phyloP scores from a whole-genome alignment of 2,329 filamentous ascomycete genomes.

The Whalleya microplaca region DNA sequence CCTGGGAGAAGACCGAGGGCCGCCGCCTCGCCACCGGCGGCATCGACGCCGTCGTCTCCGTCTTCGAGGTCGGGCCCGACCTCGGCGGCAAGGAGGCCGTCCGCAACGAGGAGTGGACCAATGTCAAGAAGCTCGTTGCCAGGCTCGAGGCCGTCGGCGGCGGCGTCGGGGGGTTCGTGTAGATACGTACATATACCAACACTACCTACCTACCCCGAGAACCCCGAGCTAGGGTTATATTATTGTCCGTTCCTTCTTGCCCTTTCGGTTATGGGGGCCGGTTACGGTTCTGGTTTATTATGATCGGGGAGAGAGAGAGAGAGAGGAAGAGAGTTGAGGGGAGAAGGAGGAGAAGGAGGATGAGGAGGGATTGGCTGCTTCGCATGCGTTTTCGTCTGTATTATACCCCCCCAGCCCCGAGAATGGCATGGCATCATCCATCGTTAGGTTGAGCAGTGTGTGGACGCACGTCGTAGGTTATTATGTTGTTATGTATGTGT shows the following conservation, averaged over 20 bases:
- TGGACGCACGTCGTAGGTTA: too few species aligned
- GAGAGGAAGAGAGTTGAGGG: background rate
- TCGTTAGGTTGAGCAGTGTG: background rate
- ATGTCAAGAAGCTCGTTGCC: slow-evolving; percentile 85
- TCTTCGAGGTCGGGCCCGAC: slow-evolving; percentile 88
- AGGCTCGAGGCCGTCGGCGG: slow-evolving; percentile 68
- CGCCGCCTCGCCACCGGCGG: slow-evolving; percentile 87
- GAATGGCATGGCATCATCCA: slow-evolving; percentile 3
- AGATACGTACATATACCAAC: too few species aligned
- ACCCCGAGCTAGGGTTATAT: slow-evolving; percentile 37
- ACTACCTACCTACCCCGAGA: too few species aligned
- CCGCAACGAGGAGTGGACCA: slow-evolving; percentile 88
- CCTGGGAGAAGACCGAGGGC: slow-evolving; percentile 91
- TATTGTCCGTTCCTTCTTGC: slow-evolving; percentile 34
- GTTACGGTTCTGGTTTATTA: slow-evolving; percentile 1
- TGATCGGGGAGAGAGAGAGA: background rate
- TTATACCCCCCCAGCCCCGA: slow-evolving; percentile 20
- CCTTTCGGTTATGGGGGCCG: slow-evolving; percentile 2
- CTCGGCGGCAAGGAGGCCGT: slow-evolving; percentile 83
- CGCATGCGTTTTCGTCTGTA: slow-evolving; percentile 10
- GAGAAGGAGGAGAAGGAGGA: background rate
- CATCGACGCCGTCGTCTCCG: slow-evolving; percentile 84
- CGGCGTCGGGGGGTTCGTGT: slow-evolving; percentile 47
- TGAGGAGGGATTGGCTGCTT: slow-evolving; percentile 4
- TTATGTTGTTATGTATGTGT: too few species aligned